These are phyloP conservation scores for Scheffersomyces ergatensis DNA, from an alignment of 805 yeast species.

Conservation along the genomic window DNA sequence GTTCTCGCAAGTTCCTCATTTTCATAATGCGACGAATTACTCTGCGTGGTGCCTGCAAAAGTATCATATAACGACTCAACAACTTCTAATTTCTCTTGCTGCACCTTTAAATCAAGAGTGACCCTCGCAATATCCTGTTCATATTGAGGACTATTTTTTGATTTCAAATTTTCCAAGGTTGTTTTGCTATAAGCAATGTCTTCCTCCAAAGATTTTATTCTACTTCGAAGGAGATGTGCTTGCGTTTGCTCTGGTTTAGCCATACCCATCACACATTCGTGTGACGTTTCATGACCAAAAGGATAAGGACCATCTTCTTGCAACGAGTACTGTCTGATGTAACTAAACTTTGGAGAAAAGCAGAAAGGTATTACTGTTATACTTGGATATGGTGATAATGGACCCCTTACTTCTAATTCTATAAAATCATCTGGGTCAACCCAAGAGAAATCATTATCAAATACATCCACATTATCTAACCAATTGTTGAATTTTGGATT, in stretches of 20 bases:
- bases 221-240: conserved; percentile 33
- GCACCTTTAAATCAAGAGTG: conserved; percentile 6
- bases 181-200: conserved; percentile 27
- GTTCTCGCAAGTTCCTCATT: conserved; percentile 6
- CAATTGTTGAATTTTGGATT: conserved; percentile 13
- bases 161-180: conserved; percentile 17
- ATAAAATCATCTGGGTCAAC: conserved; percentile 71
- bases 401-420: conserved; percentile 58
- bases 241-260: conserved; percentile 59
- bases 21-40: not conserved
- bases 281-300: conserved; percentile 62
- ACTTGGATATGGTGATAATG: conserved; percentile 38
- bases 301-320: conserved; percentile 48
- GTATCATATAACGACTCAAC: conserved; percentile 22
- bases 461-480: conserved; percentile 20
- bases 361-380: conserved; percentile 47
- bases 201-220: conserved; percentile 14
- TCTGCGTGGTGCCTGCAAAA: conserved; percentile 4
- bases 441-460: conserved; percentile 51
- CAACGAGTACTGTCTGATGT: conserved; percentile 51
- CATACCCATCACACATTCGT: conserved; percentile 58
- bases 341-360: conserved; percentile 57
- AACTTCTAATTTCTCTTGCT: conserved; percentile 21
- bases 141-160: conserved; percentile 4
- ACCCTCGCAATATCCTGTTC: conserved; percentile 6